These are phyloP conservation scores for Gautieria morchelliformis DNA, from an alignment of 768 basidiomycete genomes.

Conservation along the genomic window DNA sequence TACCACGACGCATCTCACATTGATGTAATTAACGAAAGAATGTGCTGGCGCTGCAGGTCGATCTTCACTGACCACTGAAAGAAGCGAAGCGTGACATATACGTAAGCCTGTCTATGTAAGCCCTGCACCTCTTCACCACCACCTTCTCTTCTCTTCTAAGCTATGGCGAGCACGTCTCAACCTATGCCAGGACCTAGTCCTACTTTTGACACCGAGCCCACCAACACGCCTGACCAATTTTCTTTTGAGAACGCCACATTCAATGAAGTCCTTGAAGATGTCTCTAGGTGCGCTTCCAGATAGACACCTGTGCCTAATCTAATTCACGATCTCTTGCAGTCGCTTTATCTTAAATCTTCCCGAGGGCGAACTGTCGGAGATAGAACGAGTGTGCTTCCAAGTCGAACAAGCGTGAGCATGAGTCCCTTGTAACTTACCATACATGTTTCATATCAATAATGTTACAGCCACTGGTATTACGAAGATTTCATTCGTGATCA, in stretches of 20 bases:
- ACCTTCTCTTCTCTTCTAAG: background rate
- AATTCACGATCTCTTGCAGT: constrained; percentile 29
- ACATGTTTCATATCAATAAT: constrained; percentile 6
- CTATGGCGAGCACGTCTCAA: constrained; percentile 1
- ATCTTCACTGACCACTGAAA: too few species aligned
- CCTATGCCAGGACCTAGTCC: background rate
- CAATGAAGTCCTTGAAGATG: constrained; percentile 84
- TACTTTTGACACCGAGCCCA: constrained; percentile 11
- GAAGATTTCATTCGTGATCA: constrained; percentile 96
- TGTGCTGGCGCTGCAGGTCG: too few species aligned
- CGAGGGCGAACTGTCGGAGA: constrained; percentile 78
- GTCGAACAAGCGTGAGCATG: constrained; percentile 91
- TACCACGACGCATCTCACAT: too few species aligned
- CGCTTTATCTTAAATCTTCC: constrained; percentile 97
- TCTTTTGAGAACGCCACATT: constrained; percentile 66
- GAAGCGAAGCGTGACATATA: background rate
- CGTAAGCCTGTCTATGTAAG: background rate
- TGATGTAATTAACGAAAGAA: too few species aligned
- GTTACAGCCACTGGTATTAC: constrained; percentile 93
- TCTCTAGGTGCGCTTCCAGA: constrained; percentile 58
- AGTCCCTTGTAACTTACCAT: constrained; percentile 7
- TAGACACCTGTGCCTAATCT: constrained; percentile 10
- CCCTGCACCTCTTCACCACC: background rate
- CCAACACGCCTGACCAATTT: constrained; percentile 30
- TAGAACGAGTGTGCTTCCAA: constrained; percentile 96